These are phyloP conservation scores for Fusarium odoratissimum DNA, from an alignment of 2,329 filamentous ascomycete genomes.

Conservation along the genomic window DNA sequence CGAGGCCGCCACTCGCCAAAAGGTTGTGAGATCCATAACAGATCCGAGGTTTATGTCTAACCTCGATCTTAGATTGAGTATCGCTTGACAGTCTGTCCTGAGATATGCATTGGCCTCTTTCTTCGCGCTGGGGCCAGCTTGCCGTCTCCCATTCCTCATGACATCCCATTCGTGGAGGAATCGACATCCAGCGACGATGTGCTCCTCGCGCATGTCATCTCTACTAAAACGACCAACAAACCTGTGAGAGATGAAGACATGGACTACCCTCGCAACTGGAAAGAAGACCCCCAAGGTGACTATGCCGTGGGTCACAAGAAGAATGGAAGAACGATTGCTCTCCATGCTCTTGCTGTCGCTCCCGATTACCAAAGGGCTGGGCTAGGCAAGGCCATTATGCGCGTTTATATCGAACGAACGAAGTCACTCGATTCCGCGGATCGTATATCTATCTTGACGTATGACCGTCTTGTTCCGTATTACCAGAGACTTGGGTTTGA, in stretches of 20 bases:
- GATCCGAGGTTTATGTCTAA: not conserved
- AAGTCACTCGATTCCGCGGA: slow-evolving; percentile 27
- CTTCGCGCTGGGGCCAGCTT: not conserved
- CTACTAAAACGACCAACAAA: slow-evolving; percentile 40
- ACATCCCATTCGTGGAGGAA: slow-evolving; percentile 23
- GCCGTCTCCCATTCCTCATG: not conserved
- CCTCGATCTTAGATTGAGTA: slow-evolving; percentile 45
- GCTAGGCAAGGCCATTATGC: slow-evolving; percentile 44
- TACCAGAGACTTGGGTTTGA: slow-evolving; percentile 48
- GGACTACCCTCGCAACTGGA: slow-evolving; percentile 43
- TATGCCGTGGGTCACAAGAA: slow-evolving; percentile 39
- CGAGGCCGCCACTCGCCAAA: slow-evolving; percentile 46
- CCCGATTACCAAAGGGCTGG: slow-evolving; percentile 42
- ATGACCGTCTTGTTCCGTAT: slow-evolving; percentile 46
- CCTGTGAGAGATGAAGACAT: slow-evolving; percentile 45
- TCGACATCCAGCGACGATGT: slow-evolving; percentile 10
- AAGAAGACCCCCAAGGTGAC: slow-evolving; percentile 20
- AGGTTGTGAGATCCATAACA: slow-evolving; percentile 21
- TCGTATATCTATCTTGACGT: slow-evolving; percentile 47
- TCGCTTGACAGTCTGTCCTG: slow-evolving; percentile 42
- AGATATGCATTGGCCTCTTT: slow-evolving; percentile 47
- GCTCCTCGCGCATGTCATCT: slow-evolving; percentile 45
- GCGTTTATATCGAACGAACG: slow-evolving; percentile 39
- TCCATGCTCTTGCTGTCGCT: slow-evolving; percentile 46
- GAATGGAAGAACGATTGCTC: slow-evolving; percentile 44